Evolutionary conservation across 179 eudicot species (phyloP), one percentile per base, ranked within the genome.

Genomic region (Drosera spatulata): DNA sequence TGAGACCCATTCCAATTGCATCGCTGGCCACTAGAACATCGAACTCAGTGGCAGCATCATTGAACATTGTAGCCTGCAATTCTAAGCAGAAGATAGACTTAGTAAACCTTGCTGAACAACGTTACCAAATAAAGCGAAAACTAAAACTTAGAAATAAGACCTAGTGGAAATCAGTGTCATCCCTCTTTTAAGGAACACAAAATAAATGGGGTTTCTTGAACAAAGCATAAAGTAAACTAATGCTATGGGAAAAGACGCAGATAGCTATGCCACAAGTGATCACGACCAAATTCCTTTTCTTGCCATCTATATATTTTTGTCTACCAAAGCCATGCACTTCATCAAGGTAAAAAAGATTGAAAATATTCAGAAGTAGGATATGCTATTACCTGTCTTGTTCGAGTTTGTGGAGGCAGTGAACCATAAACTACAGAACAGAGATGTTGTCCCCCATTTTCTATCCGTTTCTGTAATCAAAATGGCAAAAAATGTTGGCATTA

Each of bases 1-100:
- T 93, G 64, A 93, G 97, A 68, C 99, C 99, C 99, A 93, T 93
- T 67, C 99, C 99, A 72, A 93, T 83, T 68, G 99, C 99, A 80
- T 93, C 99, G 76, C 99, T 93, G 54, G 99, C 97, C 66, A 93
- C 99, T 53, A 89, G 99, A 77, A 89, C 87, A 76, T 93, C 96
- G 69, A 89, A 86, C 65, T 86, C 90, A 73, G 83, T 89, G 68
- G 82, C 73, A 60, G 75, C 91, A 80, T 93, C 99, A 56, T 93
- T 93, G 75, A 93, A 93, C 90, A 80, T 85, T 60, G 85, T 82
- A 69, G 99, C 99, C 99, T 93, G 95, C 80, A 81, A 63, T 84
- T 70, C 80, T 75, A 72, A 65, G 55, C 55, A 76, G 61, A 66
- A 59, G 53, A 55, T 39, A 60, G 56, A 62, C 59, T 58, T 10